Conservation (phyloP, 108 stramenopile genomes). For the Discostella pseudostelligera region DNA sequence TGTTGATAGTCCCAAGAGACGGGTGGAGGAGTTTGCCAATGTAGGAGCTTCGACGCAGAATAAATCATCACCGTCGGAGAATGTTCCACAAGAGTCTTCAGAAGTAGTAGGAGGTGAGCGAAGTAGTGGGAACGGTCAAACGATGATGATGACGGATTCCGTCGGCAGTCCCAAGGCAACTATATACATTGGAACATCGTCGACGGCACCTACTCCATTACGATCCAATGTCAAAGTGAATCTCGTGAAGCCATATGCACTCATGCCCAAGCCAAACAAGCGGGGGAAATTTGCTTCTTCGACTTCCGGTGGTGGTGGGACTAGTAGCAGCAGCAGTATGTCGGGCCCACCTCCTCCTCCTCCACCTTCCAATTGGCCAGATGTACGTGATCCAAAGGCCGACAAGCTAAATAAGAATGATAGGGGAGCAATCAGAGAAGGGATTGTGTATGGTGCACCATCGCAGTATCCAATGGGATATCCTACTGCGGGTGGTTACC, state of each 20-base stretch:
- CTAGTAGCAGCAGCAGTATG: not conserved
- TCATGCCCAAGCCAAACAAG: slow-evolving; percentile 36
- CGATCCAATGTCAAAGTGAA: slow-evolving; percentile 40
- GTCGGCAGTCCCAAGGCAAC: not conserved
- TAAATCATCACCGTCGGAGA: too few species aligned
- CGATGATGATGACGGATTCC: not conserved
- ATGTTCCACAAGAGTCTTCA: too few species aligned
- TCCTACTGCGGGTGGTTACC: slow-evolving; percentile 12
- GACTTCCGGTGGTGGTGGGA: not conserved
- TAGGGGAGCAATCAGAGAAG: not conserved
- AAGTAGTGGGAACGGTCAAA: not conserved
- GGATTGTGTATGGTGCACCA: not conserved
- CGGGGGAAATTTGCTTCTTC: slow-evolving; percentile 10
- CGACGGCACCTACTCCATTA: slow-evolving; percentile 20
- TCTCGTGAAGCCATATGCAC: slow-evolving; percentile 20
- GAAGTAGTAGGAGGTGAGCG: too few species aligned
- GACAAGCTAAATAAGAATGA: not conserved
- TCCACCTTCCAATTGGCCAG: not conserved
- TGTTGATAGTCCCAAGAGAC: slow-evolving; percentile 16
- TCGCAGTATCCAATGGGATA: slow-evolving; percentile 21
- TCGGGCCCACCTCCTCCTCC: slow-evolving; percentile 4
- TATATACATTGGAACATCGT: not conserved
- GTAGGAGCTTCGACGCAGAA: not conserved
- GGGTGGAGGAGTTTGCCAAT: not conserved
- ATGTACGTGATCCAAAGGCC: slow-evolving; percentile 14